These are phyloP conservation scores for Sphaerulina musiva DNA, from an alignment of 2,329 filamentous ascomycete genomes.

Conservation along the genomic window DNA sequence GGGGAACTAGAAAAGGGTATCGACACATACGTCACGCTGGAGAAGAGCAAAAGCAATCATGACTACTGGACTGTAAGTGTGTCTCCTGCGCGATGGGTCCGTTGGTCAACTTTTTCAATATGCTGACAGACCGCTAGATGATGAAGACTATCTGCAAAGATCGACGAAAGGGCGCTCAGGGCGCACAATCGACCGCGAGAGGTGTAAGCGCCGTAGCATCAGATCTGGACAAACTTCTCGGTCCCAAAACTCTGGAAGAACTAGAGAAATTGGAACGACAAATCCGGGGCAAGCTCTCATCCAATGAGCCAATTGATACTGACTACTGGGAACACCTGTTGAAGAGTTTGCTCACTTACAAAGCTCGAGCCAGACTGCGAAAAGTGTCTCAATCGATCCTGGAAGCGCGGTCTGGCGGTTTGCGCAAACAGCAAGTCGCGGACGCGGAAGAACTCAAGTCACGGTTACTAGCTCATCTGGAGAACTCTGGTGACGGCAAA, in stretches of 20 bases:
- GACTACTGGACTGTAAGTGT: conserved; percentile 72
- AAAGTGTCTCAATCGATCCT: conserved; percentile 71
- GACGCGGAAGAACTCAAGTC: conserved; percentile 54
- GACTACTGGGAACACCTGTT: conserved; percentile 97
- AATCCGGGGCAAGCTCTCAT: conserved; percentile 76
- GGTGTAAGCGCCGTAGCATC: conserved; percentile 74
- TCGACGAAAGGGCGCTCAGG: conserved; percentile 57
- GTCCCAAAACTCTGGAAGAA: conserved; percentile 78
- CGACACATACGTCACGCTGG: conserved; percentile 68
- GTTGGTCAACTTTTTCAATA: conserved; percentile 9
- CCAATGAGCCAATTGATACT: conserved; percentile 85
- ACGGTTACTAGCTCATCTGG: conserved; percentile 44
- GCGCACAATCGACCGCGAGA: conserved; percentile 56
- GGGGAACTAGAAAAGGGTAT: conserved; percentile 77
- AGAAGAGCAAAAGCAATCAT: conserved; percentile 67
- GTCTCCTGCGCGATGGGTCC: not conserved
- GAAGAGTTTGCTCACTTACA: conserved; percentile 78
- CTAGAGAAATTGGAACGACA: conserved; percentile 81
- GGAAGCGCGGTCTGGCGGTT: conserved; percentile 58
- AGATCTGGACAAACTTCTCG: conserved; percentile 81
- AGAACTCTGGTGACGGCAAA: conserved; percentile 1
- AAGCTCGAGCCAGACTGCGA: conserved; percentile 78
- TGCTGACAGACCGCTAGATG: conserved; percentile 47
- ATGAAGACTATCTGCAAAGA: conserved; percentile 79
- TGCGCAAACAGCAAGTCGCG: conserved; percentile 61